Evolutionary conservation across 1,284 basidiomycete genomes (phyloP).

Genomic region (Leucoagaricus sp.): DNA sequence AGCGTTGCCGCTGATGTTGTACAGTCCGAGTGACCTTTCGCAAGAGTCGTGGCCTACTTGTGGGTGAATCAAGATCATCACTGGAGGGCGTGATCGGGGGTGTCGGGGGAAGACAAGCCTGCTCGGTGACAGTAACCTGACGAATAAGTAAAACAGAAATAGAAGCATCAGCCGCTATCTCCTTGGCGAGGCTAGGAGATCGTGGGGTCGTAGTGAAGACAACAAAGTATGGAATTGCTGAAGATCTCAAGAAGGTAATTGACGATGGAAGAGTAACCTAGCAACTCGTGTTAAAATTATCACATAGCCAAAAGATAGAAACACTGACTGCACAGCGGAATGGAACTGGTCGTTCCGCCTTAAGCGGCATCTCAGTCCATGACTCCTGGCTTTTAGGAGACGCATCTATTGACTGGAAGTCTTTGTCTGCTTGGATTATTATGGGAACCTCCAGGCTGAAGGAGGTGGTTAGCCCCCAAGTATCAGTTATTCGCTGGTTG

Average conservation of each 20-base stretch:
- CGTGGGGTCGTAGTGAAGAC: slow-evolving; percentile 66
- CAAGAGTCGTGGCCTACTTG: slow-evolving; percentile 33
- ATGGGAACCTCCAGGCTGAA: slow-evolving; percentile 64
- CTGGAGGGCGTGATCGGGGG: slow-evolving; percentile 49
- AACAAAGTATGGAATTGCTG: slow-evolving; percentile 66
- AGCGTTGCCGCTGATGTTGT: slow-evolving; percentile 14
- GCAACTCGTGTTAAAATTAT: slow-evolving; percentile 9
- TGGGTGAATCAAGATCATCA: slow-evolving; percentile 45
- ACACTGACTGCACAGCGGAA: slow-evolving; percentile 59
- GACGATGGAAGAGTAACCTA: slow-evolving; percentile 66
- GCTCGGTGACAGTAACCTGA: slow-evolving; percentile 51
- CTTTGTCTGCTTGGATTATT: slow-evolving; percentile 55
- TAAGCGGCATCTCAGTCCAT: slow-evolving; percentile 70
- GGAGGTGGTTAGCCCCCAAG: background rate
- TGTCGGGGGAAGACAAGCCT: slow-evolving; percentile 45
- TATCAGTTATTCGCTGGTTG: background rate
- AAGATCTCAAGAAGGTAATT: slow-evolving; percentile 56
- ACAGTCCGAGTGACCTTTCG: slow-evolving; percentile 45
- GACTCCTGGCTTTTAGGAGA: slow-evolving; percentile 42
- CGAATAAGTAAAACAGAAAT: slow-evolving; percentile 63
- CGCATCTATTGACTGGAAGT: slow-evolving; percentile 60
- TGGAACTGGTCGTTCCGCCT: slow-evolving; percentile 59
- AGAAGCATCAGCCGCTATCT: slow-evolving; percentile 69
- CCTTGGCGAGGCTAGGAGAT: slow-evolving; percentile 51
- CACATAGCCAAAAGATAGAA: slow-evolving; percentile 6